Base-by-base conservation (phyloP, 2,329 filamentous ascomycete genomes). In the Talaromyces piceae region DNA sequence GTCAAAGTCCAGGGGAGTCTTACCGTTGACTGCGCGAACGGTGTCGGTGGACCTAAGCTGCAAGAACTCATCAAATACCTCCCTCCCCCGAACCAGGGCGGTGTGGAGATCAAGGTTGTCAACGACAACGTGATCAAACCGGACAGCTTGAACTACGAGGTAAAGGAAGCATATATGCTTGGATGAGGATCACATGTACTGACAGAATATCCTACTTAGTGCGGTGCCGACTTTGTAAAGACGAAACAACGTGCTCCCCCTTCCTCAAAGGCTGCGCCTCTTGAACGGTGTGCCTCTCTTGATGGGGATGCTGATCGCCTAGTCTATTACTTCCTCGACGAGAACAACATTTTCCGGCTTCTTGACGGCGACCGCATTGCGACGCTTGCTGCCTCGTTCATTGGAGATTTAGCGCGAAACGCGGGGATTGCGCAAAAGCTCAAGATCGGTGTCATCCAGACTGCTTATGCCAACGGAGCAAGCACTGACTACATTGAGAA, bases 301-400 rank as follows among this genome's bases (percentile, higher is more conserved):
- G 93, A 98, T 60, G 93, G 93, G 49, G 93, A 98, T 65, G 93
- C 93, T 13, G 93, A 98, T 68, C 87, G 93, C 52, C 78, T 98
- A 55, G 88, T 97, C 52, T 97, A 95, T 77, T 96, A 96, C 76
- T 96, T 90, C 78, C 75, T 84, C 61, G 89, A 95, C 62, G 80
- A 85, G 11, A 83, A 90, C 58, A 86, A 82, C 51, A 82, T 84
- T 22, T 98, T 98, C 77, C 84, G 87, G 64, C 87, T 98, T 66
- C 82, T 98, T 11, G 93, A 98, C 62, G 93, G 93, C 55, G 93
- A 98, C 72, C 89, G 91, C 49, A 98, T 98, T 64, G 91, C 93
- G 4, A 95, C 91, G 2, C 83, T 98, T 47, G 88, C 89, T 11
- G 93, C 93, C 39, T 88, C 87, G 1, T 98, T 96, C 75, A 89